Evolutionary conservation across 768 basidiomycete genomes (phyloP), one percentile per base, ranked within the genome.

Genomic region (Tulasnella sp.): DNA sequence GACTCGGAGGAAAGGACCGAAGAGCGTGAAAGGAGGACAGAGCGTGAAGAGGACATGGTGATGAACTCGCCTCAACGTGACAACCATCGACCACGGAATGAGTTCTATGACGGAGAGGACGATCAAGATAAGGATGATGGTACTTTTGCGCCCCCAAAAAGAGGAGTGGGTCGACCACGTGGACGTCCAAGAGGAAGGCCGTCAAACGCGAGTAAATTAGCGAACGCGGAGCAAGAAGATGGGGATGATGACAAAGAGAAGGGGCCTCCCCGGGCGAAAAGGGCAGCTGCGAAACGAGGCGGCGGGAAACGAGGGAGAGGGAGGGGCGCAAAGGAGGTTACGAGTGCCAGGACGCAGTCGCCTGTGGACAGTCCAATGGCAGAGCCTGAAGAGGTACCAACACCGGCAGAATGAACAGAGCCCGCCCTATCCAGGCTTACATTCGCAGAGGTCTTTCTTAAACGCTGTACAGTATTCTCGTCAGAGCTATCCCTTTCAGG

Each of bases 41-140:
- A 56, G 21, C 55, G 55, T 63, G 73, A 70, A 32, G 60, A 58
- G 68, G 82, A 68, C 72, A 73, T 80, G 8, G 80, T 79, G 3
- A 84, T 84, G 67, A 70, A 69, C 29, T 73, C 84, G 60, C 67
- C 67, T 7, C 32, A 30, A 27, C 17, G 30, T 32, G 85, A 84
- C 62, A 74, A 77, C 17, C 77, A 76, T 51, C 74, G 67, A 29
- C 76, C 78, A 2, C 72, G 78, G 63, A 87, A 84, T 64, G 88
- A 89, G 64, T 87, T 76, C 63, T 92, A 77, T 67, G 86, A 88
- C 47, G 83, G 80, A 4, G 85, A 86, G 24, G 75, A 80, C 47
- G 86, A 89, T 65, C 43, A 60, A 42, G 56, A 34, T 38, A 51
- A 30, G 1, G 24, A 61, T 26, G 56, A 58, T 21, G 41, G 19